These are phyloP conservation scores for Venturia effusa DNA, from an alignment of 2,329 filamentous ascomycete genomes.

Conservation along the genomic window DNA sequence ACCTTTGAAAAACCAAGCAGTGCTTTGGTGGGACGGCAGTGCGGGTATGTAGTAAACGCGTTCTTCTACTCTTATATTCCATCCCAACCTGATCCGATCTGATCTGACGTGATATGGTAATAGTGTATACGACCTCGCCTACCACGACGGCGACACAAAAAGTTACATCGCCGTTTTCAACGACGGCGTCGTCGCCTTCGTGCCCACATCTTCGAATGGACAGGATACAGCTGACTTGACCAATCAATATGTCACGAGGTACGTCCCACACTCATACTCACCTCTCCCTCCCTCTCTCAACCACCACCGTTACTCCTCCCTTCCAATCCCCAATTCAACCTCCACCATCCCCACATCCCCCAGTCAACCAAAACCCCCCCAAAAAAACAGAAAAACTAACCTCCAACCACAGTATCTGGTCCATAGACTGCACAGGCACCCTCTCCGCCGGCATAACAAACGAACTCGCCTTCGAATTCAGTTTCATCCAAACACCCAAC, in stretches of 20 bases:
- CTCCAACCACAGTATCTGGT: conserved; percentile 10
- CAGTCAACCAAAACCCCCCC: no score
- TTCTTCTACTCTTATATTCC: no score
- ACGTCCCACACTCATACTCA: neutral
- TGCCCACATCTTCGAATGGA: neutral
- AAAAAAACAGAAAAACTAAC: no score
- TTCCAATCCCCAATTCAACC: no score
- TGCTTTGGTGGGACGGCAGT: neutral
- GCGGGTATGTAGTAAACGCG: conserved; percentile 10
- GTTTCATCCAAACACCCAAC: neutral
- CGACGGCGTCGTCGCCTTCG: neutral
- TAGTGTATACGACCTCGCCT: conserved; percentile 10
- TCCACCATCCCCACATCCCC: neutral
- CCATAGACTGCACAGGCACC: conserved; percentile 6
- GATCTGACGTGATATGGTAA: neutral
- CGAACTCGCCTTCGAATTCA: neutral
- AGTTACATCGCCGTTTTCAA: conserved; percentile 6
- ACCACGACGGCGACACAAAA: conserved; percentile 1
- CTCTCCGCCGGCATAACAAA: conserved; percentile 5
- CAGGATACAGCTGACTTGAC: neutral
- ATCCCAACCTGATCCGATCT: neutral
- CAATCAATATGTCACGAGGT: neutral
- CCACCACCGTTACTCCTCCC: no score
- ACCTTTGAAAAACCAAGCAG: conserved; percentile 2
- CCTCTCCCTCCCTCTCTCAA: no score